These are phyloP conservation scores for Musa troglodytarum DNA, from an alignment of 176 grass and related monocot genomes.

Conservation along the genomic window DNA sequence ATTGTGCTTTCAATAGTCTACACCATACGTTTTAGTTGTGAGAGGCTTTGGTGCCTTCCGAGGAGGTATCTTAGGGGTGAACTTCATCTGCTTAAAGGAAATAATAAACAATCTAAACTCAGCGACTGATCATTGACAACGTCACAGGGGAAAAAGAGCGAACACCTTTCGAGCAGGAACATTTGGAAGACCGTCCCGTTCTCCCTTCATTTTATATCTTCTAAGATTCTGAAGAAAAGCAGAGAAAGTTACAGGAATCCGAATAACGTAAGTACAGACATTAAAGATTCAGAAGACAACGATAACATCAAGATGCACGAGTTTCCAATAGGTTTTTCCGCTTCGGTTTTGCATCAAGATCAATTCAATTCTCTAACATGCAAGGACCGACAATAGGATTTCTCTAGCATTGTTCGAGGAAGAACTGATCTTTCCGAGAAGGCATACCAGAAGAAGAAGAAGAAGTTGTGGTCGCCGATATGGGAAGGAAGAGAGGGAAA, in stretches of 20 bases:
- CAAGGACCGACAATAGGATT: no score
- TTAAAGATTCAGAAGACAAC: no score
- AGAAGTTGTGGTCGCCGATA: no score
- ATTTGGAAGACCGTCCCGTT: not conserved
- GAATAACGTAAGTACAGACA: no score
- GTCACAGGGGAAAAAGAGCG: not conserved
- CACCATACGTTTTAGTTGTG: conserved; percentile 30
- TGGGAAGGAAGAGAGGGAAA: no score
- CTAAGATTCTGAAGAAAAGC: not conserved
- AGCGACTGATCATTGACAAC: not conserved
- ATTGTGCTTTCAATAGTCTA: not conserved
- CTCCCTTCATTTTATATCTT: not conserved
- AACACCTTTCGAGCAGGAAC: not conserved
- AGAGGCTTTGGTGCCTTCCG: conserved; percentile 31
- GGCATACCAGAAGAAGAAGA: no score
- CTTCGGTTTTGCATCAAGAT: no score
- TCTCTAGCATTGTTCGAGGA: no score
- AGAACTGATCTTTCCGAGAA: no score
- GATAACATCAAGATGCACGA: no score
- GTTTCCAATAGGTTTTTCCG: no score
- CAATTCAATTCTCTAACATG: no score
- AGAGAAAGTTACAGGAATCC: not conserved
- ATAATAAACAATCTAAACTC: not conserved
- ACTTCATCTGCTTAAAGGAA: conserved; percentile 30
- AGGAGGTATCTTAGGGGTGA: conserved; percentile 31